Conservation (phyloP, 176 grass and related monocot species). For the Luzula sylvatica region DNA sequence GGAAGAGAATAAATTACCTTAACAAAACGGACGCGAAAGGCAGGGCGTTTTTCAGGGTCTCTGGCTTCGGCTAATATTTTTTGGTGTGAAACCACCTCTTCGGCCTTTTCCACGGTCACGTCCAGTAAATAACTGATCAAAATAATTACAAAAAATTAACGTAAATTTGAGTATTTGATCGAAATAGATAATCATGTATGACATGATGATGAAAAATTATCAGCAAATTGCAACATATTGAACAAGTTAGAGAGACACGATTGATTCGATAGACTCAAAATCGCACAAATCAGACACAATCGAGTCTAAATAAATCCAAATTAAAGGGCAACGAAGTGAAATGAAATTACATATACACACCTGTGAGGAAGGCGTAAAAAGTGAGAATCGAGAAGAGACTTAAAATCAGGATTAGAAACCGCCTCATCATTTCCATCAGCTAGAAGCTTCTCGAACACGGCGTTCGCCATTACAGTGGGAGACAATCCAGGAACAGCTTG, state of each 20-base stretch:
- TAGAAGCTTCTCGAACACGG: slow-evolving; percentile 54
- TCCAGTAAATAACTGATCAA: slow-evolving; percentile 60
- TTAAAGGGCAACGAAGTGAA: not conserved
- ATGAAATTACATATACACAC: slow-evolving; percentile 17
- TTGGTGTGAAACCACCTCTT: slow-evolving; percentile 60
- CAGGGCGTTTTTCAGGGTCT: slow-evolving; percentile 63
- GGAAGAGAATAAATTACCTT: slow-evolving; percentile 39
- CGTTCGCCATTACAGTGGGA: slow-evolving; percentile 18
- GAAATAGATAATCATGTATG: too few species aligned
- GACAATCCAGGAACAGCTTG: slow-evolving; percentile 15
- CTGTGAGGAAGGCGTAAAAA: slow-evolving; percentile 60
- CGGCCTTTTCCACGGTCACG: slow-evolving; percentile 66
- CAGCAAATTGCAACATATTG: not conserved
- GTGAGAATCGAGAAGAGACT: slow-evolving; percentile 56
- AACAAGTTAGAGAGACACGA: not conserved
- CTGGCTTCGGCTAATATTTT: slow-evolving; percentile 60
- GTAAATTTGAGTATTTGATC: too few species aligned
- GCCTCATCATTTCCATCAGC: slow-evolving; percentile 63
- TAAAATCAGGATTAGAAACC: slow-evolving; percentile 41
- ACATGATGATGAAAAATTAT: not conserved
- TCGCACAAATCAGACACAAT: not conserved
- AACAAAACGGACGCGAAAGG: slow-evolving; percentile 61
- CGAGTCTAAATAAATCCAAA: not conserved
- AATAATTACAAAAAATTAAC: too few species aligned
- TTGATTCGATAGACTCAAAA: not conserved